Percentiles rank a stretch among this genome's conserved stretches.
Evolutionary conservation across 2,329 filamentous ascomycete genomes (phyloP).

Genomic region (Colletotrichum kahawae): DNA sequence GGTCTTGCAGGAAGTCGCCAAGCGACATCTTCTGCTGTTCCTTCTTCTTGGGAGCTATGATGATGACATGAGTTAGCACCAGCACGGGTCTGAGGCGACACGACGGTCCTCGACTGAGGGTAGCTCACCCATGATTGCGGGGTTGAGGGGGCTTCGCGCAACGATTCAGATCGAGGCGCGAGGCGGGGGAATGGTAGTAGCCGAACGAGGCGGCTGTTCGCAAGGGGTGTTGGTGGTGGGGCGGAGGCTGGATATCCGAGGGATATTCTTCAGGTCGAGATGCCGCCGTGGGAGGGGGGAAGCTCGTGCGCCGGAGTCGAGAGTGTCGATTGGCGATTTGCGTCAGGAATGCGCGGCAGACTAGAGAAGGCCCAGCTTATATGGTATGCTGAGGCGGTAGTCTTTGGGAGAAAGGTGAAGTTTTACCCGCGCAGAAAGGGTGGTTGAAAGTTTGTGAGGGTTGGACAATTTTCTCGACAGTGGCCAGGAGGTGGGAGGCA

Average conservation of each 20-base stretch:
- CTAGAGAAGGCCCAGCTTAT: conserved; percentile 27
- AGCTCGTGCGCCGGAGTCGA: conserved; percentile 3
- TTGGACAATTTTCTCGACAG: conserved; percentile 47
- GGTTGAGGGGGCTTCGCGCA: conserved; percentile 51
- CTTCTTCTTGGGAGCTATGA: conserved; percentile 87
- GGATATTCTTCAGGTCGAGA: conserved; percentile 7
- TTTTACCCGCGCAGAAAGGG: conserved; percentile 47
- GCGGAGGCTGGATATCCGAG: conserved; percentile 19
- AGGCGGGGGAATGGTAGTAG: conserved; percentile 20
- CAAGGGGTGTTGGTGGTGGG: conserved; percentile 13
- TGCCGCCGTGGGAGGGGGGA: background rate
- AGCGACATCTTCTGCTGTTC: conserved; percentile 97
- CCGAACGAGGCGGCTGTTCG: conserved; percentile 18
- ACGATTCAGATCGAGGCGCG: conserved; percentile 41
- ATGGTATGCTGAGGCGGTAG: conserved; percentile 41
- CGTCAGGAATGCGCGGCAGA: conserved; percentile 39
- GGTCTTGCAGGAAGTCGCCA: conserved; percentile 91
- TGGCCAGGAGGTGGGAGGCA: conserved; percentile 43
- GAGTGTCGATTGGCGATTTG: conserved; percentile 25
- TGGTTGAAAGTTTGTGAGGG: conserved; percentile 42
- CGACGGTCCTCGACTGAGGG: background rate
- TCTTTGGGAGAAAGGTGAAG: conserved; percentile 42
- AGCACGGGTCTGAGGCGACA: background rate
- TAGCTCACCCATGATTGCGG: conserved; percentile 67
- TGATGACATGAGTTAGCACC: conserved; percentile 20